Evolutionary conservation across 805 yeast genomes (phyloP), one percentile per base, ranked within the genome.

Genomic region (Metschnikowia similis): DNA sequence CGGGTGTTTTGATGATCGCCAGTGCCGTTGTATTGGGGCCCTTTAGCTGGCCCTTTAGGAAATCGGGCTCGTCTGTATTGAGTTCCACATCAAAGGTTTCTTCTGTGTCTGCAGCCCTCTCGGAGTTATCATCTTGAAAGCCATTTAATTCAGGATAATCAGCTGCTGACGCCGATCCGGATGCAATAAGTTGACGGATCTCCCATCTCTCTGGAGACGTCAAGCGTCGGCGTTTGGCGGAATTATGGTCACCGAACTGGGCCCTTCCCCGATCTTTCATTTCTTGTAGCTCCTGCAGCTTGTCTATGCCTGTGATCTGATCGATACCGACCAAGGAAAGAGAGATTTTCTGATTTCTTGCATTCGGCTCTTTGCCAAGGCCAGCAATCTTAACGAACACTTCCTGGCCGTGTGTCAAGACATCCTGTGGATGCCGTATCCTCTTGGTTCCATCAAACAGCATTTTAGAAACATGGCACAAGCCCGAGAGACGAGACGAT

Each of bases 121-220:
- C 45, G 13, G 53, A 59, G 17, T 59, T 62, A n/a, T 59, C 64
- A 2, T 55, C 56, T 9, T 48, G 50, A 45, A 63, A 49, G 5
- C 51, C 56, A 21, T 49, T 51, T 11, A 84, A 61, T 48, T 83
- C 91, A 1, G 90, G 90, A 60, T 83, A 83, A 53, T 85, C 91
- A 2, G 80, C 75, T 1, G 85, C 79, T 5, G 82, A 73, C 0
- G 82, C 80, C 0, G 81, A 91, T 2, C 96, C 96, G 5, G 92
- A 80, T 0, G 92, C 84, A 27, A 86, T 87, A 41, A 91, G 69
- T 62, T 91, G 97, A 32, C 87, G 74, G 46, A 88, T 76, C 62
- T 92, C 97, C 96, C 97, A 91, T 49, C 89, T 68, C 66, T 91
- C 98, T 0, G 95, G 95, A 0, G 95, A 86, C 0, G 95, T 85